Evolutionary conservation across 768 basidiomycete genomes (phyloP), one percentile per base, ranked within the genome.

Genomic region (Suillus cothurnatus): DNA sequence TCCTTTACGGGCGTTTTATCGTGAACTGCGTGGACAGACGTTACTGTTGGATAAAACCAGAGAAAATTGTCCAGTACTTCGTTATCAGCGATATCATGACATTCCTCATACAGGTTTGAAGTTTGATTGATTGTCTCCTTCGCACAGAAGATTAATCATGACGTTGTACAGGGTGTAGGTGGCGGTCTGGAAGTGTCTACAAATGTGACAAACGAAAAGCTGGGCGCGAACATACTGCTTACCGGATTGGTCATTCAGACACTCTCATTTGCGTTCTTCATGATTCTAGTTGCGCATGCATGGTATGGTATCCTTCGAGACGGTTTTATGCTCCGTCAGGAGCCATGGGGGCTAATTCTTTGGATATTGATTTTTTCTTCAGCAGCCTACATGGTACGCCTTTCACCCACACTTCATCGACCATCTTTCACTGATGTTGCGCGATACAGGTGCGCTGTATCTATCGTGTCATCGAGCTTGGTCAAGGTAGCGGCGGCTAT

Each of bases 1-100:
- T 79, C 28, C 61, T 76, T 11, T 78, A 75, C 28, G 76, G 78
- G 4, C 67, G 68, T 26, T 69, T 79, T 19, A 49, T 74, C 0
- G 49, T 68, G 55, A 56, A 50, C 15, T 74, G 69, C 9, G 63
- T 70, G 17, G 63, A 69, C 1, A 68, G 63, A 52, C 65, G 55
- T 8, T 66, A 76, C 49, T 72, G 71, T 9, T 38, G 68, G 28
- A 70, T 77, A 57, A 64, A 62, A 32, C 77, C 76, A 15, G 69
- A 73, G 55, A 69, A 65, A 38, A 69, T 73, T 0, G 71, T 69
- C 3, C 52, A 34, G 38, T 69, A 72, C 31, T 77, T 78, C 28
- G 36, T 77, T 50, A 7, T 69, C 45, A 74, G 76, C 26, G 76
- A 78, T 61, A 28, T 72, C 6, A 45, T 65, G 15, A 77, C 74